Evolutionary conservation across 495 filamentous ascomycete genomes (phyloP).

Genomic region (Penicillium goetzii): DNA sequence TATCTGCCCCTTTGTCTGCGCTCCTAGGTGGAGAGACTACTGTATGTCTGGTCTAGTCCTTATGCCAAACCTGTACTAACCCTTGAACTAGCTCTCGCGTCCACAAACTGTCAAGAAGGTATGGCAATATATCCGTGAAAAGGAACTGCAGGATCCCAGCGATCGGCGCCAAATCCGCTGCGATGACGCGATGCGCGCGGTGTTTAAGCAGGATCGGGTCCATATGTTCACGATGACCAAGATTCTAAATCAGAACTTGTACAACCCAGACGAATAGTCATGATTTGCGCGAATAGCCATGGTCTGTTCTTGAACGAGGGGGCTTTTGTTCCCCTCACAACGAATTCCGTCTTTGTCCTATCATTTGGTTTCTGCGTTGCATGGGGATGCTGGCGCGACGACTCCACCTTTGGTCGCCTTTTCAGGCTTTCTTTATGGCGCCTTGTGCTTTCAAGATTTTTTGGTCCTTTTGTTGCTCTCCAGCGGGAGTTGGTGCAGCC

Average conservation of each 20-base stretch:
- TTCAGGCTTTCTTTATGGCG: conserved; percentile 25
- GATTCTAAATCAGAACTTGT: conserved; percentile 70
- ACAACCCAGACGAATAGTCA: conserved; percentile 62
- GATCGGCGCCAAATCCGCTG: conserved; percentile 92
- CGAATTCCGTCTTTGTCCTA: conserved; percentile 27
- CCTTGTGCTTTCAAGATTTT: conserved; percentile 22
- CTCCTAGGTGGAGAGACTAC: conserved; percentile 64
- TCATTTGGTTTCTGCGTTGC: conserved; percentile 26
- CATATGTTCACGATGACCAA: conserved; percentile 99
- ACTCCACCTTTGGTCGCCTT: conserved; percentile 22
- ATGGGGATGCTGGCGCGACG: conserved; percentile 38
- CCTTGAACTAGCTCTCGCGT: conserved; percentile 68
- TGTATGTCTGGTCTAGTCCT: conserved; percentile 42
- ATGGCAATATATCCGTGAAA: conserved; percentile 89
- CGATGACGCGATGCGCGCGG: conserved; percentile 83
- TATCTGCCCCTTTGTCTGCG: conserved; percentile 67
- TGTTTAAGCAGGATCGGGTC: conserved; percentile 88
- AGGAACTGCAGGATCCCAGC: conserved; percentile 83
- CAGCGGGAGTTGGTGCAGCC: conserved; percentile 47
- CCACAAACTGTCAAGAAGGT: conserved; percentile 94
- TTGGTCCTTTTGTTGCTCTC: conserved; percentile 39
- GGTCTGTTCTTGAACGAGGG: neutral
- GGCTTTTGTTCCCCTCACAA: conserved; percentile 21
- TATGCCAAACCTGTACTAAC: conserved; percentile 16
- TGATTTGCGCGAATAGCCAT: neutral